Evolutionary conservation across 2,329 filamentous ascomycete genomes (phyloP).

Genomic region (Xylaria sp.): DNA sequence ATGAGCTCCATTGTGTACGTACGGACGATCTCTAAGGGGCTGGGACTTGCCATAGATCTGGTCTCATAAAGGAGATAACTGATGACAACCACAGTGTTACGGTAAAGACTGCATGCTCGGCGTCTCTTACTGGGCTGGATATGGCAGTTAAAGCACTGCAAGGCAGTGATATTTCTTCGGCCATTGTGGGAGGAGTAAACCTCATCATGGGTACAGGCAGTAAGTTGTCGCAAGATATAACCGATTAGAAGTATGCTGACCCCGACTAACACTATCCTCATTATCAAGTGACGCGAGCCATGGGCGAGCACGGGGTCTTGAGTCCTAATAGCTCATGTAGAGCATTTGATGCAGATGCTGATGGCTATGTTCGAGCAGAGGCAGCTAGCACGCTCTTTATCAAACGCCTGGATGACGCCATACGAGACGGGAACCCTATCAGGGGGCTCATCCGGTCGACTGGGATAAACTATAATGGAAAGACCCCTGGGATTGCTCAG

Average conservation of each 20-base stretch:
- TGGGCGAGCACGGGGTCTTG: slow-evolving; percentile 38
- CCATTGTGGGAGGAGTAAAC: too few species aligned
- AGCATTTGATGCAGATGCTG: slow-evolving; percentile 53
- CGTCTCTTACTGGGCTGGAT: too few species aligned
- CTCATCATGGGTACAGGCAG: too few species aligned
- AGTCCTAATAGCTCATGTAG: slow-evolving; percentile 44
- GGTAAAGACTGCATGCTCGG: too few species aligned
- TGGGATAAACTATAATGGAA: slow-evolving; percentile 39
- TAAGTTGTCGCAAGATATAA: too few species aligned
- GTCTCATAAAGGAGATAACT: too few species aligned
- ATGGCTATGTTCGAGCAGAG: slow-evolving; percentile 60
- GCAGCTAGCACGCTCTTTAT: slow-evolving; percentile 55
- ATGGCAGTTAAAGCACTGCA: too few species aligned
- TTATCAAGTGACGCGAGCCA: slow-evolving; percentile 30
- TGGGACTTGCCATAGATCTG: too few species aligned
- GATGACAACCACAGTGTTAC: too few species aligned
- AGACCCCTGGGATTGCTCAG: slow-evolving; percentile 11
- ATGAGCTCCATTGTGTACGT: too few species aligned
- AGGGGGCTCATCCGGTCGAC: slow-evolving; percentile 48
- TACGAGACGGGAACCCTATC: slow-evolving; percentile 43
- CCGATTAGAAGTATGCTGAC: slow-evolving; percentile 47
- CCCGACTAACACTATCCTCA: slow-evolving; percentile 29
- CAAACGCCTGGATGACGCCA: slow-evolving; percentile 56
- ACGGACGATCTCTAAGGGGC: slow-evolving; percentile 44
- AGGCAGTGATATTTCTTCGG: too few species aligned